Evolutionary conservation across 345 rosid genomes (phyloP), one percentile per base, ranked within the genome.

Genomic region (Adansonia digitata): DNA sequence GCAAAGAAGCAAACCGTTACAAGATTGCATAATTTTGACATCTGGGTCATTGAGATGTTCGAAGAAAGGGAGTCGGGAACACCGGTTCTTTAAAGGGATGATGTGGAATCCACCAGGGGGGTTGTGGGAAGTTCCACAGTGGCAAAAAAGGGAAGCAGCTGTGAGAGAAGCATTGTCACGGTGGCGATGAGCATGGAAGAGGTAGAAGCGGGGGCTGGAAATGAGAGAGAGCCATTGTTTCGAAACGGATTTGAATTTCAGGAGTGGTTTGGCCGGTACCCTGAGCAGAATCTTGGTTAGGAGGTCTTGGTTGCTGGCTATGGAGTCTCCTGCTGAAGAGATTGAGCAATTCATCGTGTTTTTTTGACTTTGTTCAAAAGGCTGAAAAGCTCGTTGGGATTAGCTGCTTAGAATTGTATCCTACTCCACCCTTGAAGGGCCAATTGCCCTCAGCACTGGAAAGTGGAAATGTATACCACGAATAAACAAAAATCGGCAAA

Each of bases 1-100:
- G 35, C 64, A 59, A 26, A 67, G 71, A 24, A 65, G 55, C 53
- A 67, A 67, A 48, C 71, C 71, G 3, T 45, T 67, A 22, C 71
- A 67, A 48, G 71, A 67, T 22, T 65, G 70, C 31, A 39, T 18
- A 15, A 39, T 48, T 26, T 24, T 5, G 34, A 40, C 10, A 15
- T 15, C 18, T 14, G 71, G 37, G 71, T 42, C 34, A 24, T 27
- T 15, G 49, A 67, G 71, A 22, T 22, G 14, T n/a, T 67, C 71
- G 8, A 48, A 20, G n/a, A 22, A 14, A 3, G 55, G 37, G n/a
- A 7, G 13, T 43, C 8, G 27, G 9, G 39, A 27, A 35, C 64
- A 7, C 0, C 22, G 51, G 18, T 29, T 27, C 9, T 29, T 27
- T 2, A 59, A 14, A 1, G 64, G 64, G 64, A 29, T 12, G 39